These are phyloP conservation scores for Spathaspora sp. DNA, from an alignment of 1,139 yeast genomes.

Conservation along the genomic window DNA sequence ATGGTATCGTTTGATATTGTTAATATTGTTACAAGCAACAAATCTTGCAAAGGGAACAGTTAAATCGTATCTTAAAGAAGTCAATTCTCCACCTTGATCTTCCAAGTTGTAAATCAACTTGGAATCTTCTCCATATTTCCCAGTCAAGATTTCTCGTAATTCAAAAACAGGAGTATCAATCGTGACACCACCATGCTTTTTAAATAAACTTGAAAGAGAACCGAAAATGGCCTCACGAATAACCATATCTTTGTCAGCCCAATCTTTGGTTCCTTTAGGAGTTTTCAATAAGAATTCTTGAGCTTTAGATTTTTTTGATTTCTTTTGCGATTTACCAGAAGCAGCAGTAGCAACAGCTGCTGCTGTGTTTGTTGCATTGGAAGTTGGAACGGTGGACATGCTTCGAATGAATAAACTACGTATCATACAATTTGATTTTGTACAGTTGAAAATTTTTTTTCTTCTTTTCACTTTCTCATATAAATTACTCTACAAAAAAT, in stretches of 20 bases:
- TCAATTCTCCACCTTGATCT: constrained; percentile 97
- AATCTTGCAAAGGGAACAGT: constrained; percentile 97
- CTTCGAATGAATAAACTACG: constrained; percentile 24
- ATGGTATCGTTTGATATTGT: constrained; percentile 88
- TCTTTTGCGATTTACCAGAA: constrained; percentile 13
- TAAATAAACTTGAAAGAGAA: constrained; percentile 70
- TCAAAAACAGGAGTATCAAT: constrained; percentile 98
- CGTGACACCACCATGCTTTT: constrained; percentile 96
- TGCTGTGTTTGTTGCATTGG: constrained; percentile 3
- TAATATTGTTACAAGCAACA: constrained; percentile 91
- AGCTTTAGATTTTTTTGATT: constrained; percentile 32
- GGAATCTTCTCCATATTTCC: constrained; percentile 97
- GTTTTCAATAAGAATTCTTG: constrained; percentile 73
- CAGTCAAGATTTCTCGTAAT: constrained; percentile 89
- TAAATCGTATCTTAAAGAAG: constrained; percentile 91
- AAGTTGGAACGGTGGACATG: constrained; percentile 17
- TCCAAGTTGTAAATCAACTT: constrained; percentile 91
- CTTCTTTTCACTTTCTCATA: neutral
- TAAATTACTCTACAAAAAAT: neutral
- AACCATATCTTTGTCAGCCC: constrained; percentile 98
- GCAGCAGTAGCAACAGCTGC: constrained; percentile 13
- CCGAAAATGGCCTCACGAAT: constrained; percentile 84
- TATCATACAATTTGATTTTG: constrained; percentile 6
- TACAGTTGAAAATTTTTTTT: constrained; percentile 5
- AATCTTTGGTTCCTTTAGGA: constrained; percentile 96